phyloP scores from a whole-genome alignment of 73 alveolate species.

The Diophrys sp. region DNA sequence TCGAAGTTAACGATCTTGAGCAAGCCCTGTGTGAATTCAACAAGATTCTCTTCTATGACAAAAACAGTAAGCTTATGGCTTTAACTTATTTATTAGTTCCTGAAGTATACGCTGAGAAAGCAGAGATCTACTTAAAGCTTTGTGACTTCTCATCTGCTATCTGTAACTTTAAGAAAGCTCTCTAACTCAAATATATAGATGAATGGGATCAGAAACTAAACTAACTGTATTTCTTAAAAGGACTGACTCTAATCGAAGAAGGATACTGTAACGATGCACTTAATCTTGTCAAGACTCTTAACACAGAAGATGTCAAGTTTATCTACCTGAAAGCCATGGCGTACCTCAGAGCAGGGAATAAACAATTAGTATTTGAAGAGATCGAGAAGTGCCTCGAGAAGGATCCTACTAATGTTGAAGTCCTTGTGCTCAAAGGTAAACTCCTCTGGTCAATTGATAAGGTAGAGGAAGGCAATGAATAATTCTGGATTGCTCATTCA shows the following conservation, averaged over 20 bases:
- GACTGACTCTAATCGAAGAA: constrained; percentile 65
- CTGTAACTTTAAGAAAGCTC: constrained; percentile 59
- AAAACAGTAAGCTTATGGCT: constrained; percentile 17
- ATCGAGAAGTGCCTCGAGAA: constrained; percentile 60
- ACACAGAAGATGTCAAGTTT: constrained; percentile 62
- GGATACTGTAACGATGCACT: constrained; percentile 74
- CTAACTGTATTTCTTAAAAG: constrained; percentile 59
- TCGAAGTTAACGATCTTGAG: constrained; percentile 54
- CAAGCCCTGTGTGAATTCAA: constrained; percentile 62
- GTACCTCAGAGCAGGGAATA: constrained; percentile 65
- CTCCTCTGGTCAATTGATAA: constrained; percentile 67
- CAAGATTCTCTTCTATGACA: constrained; percentile 54
- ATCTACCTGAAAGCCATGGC: constrained; percentile 67
- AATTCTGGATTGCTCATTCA: constrained; percentile 70
- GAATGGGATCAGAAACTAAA: constrained; percentile 57
- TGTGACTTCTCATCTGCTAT: constrained; percentile 73
- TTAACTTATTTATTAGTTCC: constrained; percentile 47
- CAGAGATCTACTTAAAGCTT: constrained; percentile 62
- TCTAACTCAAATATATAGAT: constrained; percentile 31
- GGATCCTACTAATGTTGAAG: constrained; percentile 69
- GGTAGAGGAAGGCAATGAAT: constrained; percentile 68
- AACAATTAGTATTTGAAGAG: constrained; percentile 58
- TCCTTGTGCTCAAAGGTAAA: constrained; percentile 65
- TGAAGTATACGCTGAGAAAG: constrained; percentile 69
- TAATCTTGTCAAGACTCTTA: constrained; percentile 48